Evolutionary conservation across 805 yeast genomes (phyloP).

Genomic region (Starmerella apis): DNA sequence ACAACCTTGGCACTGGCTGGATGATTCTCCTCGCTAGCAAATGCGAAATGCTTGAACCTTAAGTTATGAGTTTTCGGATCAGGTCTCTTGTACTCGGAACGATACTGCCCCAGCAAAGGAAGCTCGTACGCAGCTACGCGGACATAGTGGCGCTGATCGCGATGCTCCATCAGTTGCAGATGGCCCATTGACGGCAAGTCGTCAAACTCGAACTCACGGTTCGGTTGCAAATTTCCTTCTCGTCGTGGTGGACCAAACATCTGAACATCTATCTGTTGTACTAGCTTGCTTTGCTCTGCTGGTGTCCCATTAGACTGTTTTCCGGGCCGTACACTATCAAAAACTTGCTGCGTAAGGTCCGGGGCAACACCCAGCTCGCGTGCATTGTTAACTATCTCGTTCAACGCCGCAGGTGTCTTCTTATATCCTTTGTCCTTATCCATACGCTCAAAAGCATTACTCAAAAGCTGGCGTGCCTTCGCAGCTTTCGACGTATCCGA

Average conservation of each 20-base stretch:
- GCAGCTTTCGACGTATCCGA: conserved; percentile 17
- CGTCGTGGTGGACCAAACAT: conserved; percentile 25
- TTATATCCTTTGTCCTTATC: conserved; percentile 23
- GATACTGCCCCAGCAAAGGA: conserved; percentile 69
- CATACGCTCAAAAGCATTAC: conserved; percentile 30
- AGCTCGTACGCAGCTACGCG: conserved; percentile 85
- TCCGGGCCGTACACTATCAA: conserved; percentile 21
- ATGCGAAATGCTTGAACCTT: conserved; percentile 59
- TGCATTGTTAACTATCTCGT: conserved; percentile 28
- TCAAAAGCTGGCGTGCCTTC: conserved; percentile 27
- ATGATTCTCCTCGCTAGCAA: conserved; percentile 53
- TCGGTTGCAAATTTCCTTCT: conserved; percentile 17
- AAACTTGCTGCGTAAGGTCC: conserved; percentile 24
- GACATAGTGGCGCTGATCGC: conserved; percentile 65
- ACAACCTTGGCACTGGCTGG: conserved; percentile 64
- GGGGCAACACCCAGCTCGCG: conserved; percentile 28
- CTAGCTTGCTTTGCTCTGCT: conserved; percentile 11
- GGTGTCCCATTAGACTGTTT: background rate
- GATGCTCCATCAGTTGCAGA: conserved; percentile 55
- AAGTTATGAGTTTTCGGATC: conserved; percentile 31
- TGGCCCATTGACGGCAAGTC: conserved; percentile 64
- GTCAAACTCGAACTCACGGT: conserved; percentile 41
- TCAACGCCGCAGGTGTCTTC: conserved; percentile 27
- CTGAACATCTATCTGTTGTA: conserved; percentile 23
- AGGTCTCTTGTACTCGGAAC: conserved; percentile 53